Conservation (phyloP, 768 basidiomycete species). For the Trichaptum fuscoviolaceum region DNA sequence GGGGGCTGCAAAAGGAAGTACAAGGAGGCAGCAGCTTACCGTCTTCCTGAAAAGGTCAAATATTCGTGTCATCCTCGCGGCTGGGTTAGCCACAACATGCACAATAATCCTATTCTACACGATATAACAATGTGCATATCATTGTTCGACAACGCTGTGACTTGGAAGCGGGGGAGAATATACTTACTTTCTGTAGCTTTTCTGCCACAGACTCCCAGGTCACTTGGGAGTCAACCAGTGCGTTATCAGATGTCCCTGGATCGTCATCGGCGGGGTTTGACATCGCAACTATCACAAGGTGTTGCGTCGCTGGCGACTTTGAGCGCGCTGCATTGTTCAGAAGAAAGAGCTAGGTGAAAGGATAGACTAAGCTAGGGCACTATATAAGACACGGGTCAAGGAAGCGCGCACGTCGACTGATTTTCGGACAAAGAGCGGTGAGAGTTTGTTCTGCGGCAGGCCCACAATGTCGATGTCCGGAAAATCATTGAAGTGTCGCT, state of each 20-base stretch:
- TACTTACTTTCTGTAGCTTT: neutral
- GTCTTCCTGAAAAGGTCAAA: constrained; percentile 4
- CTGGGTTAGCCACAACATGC: constrained; percentile 2
- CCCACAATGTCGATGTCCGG: constrained; percentile 4
- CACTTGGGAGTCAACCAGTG: constrained; percentile 1
- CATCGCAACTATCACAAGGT: constrained; percentile 1
- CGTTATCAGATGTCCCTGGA: constrained; percentile 1
- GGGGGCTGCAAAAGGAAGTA: neutral
- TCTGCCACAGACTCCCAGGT: constrained; percentile 1
- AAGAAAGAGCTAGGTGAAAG: neutral
- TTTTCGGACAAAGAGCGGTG: constrained; percentile 3
- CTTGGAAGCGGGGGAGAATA: neutral
- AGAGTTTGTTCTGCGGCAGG: constrained; percentile 4
- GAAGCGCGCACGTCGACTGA: constrained; percentile 2
- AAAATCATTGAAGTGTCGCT: constrained; percentile 3
- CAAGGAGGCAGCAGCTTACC: neutral
- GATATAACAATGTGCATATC: neutral
- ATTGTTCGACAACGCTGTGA: constrained; percentile 1
- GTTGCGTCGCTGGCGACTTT: neutral
- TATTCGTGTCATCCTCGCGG: constrained; percentile 1
- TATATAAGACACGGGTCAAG: neutral
- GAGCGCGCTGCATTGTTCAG: neutral
- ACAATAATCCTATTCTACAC: constrained; percentile 3
- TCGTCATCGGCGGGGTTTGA: neutral
- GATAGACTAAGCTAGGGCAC: neutral